Base-by-base conservation (phyloP, 805 yeast genomes). In the Alloascoidea africana region DNA sequence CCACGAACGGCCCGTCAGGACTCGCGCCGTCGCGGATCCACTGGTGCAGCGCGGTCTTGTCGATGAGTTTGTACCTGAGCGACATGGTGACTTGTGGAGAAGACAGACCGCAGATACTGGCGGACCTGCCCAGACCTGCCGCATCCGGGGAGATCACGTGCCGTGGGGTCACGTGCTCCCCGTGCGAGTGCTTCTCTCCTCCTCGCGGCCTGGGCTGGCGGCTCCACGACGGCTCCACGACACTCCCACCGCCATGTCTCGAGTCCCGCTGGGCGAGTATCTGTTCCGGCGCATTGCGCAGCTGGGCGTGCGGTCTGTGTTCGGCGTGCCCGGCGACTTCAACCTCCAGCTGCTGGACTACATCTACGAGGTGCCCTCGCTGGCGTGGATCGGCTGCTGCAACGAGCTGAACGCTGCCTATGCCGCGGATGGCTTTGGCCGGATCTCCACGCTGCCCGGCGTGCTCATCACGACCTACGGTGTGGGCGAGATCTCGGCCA, bases 321-420 rank as follows among this genome's bases (percentile, higher is more conserved):
- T 62, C 37, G 68, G 68, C 18, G 65, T 62, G 18, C 68, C 68
- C 34, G 68, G 68, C 17, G 68, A 62, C 48, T 62, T 59, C 56
- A 62, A 63, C 48, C 50, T 62, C 41, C 48, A 52, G 35, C 48
- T 62, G 36, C 56, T 62, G 17, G 68, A 62, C 49, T 53, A 50
- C 44, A 46, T 63, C 41, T 47, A 49, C 46, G 45, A 47, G 17
- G 57, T 54, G 34, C 60, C 66, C 4, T 63, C 62, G 6, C 50
- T 76, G 47, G 57, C 66, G 38, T 78, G 83, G 75, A 59, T 74
- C 35, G 84, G 83, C 14, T 68, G 70, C 34, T 76, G 84, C 55
- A 79, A 79, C 45, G 89, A 79, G 51, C 58, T 79, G 42, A 79
- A 79, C 49, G 69, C 82, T 2, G 82, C 82, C 2, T 79, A 79